These are phyloP conservation scores for Cutaneotrichosporon sp. DNA, from an alignment of 1,284 basidiomycete species.

Conservation along the genomic window DNA sequence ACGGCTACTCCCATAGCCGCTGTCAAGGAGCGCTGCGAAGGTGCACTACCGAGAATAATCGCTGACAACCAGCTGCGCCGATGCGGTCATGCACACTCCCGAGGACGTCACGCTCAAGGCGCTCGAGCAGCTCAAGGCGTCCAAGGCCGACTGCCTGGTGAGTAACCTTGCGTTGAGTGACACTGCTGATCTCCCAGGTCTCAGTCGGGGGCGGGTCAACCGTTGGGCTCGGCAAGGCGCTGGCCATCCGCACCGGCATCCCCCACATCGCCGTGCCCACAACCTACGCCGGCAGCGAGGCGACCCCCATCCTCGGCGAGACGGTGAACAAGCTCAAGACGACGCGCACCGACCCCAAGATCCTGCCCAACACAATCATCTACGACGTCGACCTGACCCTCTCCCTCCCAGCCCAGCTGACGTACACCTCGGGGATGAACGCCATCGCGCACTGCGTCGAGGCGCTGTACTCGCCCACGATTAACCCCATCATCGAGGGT, in stretches of 20 bases:
- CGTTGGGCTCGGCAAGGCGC: conserved; percentile 52
- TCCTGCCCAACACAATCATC: conserved; percentile 52
- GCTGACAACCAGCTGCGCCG: conserved; percentile 28
- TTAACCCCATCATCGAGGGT: conserved; percentile 51
- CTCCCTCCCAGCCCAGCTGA: conserved; percentile 49
- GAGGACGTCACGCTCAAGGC: conserved; percentile 48
- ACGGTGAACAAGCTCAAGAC: conserved; percentile 52
- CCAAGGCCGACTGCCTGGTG: conserved; percentile 50
- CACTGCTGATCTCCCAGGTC: conserved; percentile 1
- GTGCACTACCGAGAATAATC: too few species aligned
- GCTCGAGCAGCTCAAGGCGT: conserved; percentile 30
- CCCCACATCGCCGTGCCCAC: conserved; percentile 53
- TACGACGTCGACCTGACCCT: conserved; percentile 53
- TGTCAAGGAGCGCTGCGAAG: too few species aligned
- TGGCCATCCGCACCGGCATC: conserved; percentile 49
- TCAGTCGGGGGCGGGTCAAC: conserved; percentile 52
- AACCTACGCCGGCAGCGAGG: conserved; percentile 53
- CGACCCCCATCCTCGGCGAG: conserved; percentile 52
- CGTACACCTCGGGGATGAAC: conserved; percentile 52
- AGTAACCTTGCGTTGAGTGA: conserved; percentile 12
- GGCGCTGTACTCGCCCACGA: conserved; percentile 49
- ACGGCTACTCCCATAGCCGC: too few species aligned
- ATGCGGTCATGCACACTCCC: conserved; percentile 53
- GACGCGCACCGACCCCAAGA: conserved; percentile 49
- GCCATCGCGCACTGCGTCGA: conserved; percentile 53